A percentile compares a stretch with the other conserved stretches of the same genome.
phyloP scores from a whole-genome alignment of 2,329 filamentous ascomycete genomes.

The Neonectria faginata region DNA sequence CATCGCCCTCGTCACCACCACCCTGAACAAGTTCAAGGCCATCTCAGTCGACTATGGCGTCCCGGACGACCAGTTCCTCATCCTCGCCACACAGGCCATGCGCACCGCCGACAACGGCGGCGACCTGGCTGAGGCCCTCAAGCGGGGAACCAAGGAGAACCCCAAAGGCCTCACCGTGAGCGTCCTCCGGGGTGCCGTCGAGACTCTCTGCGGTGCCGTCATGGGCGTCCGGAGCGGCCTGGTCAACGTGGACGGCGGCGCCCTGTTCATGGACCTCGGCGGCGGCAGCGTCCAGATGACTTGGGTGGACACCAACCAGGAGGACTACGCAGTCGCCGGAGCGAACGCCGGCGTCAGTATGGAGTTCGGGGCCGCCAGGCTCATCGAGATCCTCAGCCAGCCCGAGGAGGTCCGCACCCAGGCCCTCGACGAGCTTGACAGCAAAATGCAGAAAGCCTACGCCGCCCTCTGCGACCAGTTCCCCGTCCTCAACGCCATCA shows the following conservation, averaged over 20 bases:
- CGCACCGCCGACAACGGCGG: slow-evolving; percentile 80
- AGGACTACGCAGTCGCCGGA: slow-evolving; percentile 63
- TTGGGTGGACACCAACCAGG: slow-evolving; percentile 65
- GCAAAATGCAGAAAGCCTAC: slow-evolving; percentile 71
- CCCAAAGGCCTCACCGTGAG: slow-evolving; percentile 72
- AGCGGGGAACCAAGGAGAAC: slow-evolving; percentile 59
- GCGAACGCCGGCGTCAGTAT: slow-evolving; percentile 68
- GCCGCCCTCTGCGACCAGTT: slow-evolving; percentile 62
- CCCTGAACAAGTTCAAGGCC: slow-evolving; percentile 76
- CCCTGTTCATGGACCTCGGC: slow-evolving; percentile 88
- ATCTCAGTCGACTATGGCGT: slow-evolving; percentile 80
- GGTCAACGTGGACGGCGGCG: slow-evolving; percentile 68
- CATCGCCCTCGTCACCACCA: slow-evolving; percentile 74
- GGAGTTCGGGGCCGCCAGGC: slow-evolving; percentile 70
- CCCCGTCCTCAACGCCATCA: slow-evolving; percentile 59
- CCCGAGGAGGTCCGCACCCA: slow-evolving; percentile 49
- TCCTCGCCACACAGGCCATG: slow-evolving; percentile 91
- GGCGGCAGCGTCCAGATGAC: slow-evolving; percentile 77
- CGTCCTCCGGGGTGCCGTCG: slow-evolving; percentile 81
- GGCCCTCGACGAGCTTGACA: slow-evolving; percentile 66
- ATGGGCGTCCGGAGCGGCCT: slow-evolving; percentile 85
- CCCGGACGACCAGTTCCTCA: slow-evolving; percentile 70
- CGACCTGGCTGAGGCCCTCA: slow-evolving; percentile 74
- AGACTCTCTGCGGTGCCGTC: slow-evolving; percentile 82
- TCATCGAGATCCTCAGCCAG: slow-evolving; percentile 62